phyloP scores from a whole-genome alignment of 164 flowering plant genomes.

The Pachysandra terminalis region DNA sequence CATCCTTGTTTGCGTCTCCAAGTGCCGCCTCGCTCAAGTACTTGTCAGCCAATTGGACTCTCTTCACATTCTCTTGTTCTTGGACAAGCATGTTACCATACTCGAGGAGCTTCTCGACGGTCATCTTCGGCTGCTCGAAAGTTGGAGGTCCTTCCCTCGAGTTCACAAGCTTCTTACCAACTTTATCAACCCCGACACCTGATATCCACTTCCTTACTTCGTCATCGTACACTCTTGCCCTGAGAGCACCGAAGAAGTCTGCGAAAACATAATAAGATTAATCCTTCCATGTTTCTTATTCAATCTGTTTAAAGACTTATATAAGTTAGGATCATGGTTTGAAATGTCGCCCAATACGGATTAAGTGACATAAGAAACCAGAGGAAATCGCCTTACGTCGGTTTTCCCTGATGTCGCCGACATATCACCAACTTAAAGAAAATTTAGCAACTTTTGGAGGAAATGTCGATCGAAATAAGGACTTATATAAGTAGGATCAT shows the following conservation, averaged over 20 bases:
- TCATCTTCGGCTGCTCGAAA: conserved; percentile 49
- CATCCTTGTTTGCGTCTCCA: conserved; percentile 42
- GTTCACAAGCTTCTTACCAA: conserved; percentile 55
- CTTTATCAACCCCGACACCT: conserved; percentile 29
- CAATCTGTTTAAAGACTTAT: not conserved
- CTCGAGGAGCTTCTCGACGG: conserved; percentile 43
- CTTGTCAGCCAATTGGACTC: conserved; percentile 52
- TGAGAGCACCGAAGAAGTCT: conserved; percentile 53
- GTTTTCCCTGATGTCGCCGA: too few relatives aligned
- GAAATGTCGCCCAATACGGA: too few relatives aligned
- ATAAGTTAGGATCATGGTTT: too few relatives aligned
- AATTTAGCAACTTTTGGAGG: too few relatives aligned
- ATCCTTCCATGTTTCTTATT: not conserved
- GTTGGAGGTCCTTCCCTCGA: conserved; percentile 51
- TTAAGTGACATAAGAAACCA: too few relatives aligned
- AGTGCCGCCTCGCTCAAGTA: conserved; percentile 44
- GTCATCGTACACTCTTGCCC: conserved; percentile 51
- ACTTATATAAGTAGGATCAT: too few relatives aligned
- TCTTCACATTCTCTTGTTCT: conserved; percentile 58
- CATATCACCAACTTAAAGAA: too few relatives aligned
- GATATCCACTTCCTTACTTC: conserved; percentile 53
- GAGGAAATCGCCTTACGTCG: too few relatives aligned
- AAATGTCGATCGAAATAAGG: too few relatives aligned
- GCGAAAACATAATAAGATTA: conserved; percentile 7
- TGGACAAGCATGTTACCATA: conserved; percentile 47